Percentiles rank a stretch among this genome's conserved stretches.
Conservation (phyloP, 345 rosid genomes). For the Boechera stricta region DNA sequence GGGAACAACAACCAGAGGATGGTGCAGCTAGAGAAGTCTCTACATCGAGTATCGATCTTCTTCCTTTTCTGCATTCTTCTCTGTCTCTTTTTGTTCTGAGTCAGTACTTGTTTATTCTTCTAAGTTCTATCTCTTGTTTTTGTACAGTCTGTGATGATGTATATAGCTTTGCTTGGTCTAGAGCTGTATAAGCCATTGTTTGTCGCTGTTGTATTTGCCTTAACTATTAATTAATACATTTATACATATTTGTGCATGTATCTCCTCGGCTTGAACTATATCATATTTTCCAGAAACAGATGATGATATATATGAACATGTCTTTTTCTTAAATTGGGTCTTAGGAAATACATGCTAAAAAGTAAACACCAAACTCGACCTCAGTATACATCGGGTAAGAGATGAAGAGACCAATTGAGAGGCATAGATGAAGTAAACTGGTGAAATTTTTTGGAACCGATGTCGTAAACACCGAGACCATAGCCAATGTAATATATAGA, state of each 20-base stretch:
- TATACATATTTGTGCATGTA: constrained; percentile 2
- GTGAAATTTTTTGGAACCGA: neutral
- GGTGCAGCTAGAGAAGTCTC: constrained; percentile 64
- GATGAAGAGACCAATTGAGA: neutral
- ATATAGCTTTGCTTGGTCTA: constrained; percentile 20
- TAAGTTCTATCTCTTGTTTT: neutral
- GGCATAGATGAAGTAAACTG: constrained; percentile 3
- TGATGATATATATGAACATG: neutral
- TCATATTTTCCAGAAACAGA: constrained; percentile 2
- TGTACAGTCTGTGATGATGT: constrained; percentile 28
- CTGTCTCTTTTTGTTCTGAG: constrained; percentile 79
- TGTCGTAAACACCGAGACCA: neutral
- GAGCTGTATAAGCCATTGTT: constrained; percentile 17
- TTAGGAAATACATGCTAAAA: neutral
- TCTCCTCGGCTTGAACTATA: neutral
- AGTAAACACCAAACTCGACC: neutral
- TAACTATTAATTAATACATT: neutral
- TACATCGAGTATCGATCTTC: constrained; percentile 74
- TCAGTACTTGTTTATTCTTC: neutral
- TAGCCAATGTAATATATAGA: constrained; percentile 2
- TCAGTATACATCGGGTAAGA: neutral
- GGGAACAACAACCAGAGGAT: constrained; percentile 55
- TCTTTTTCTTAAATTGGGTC: neutral
- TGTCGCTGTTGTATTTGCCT: constrained; percentile 21
- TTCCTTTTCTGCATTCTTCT: constrained; percentile 70